phyloP scores from a whole-genome alignment of 2,329 filamentous ascomycete genomes.

The Pseudocercospora crystallina region DNA sequence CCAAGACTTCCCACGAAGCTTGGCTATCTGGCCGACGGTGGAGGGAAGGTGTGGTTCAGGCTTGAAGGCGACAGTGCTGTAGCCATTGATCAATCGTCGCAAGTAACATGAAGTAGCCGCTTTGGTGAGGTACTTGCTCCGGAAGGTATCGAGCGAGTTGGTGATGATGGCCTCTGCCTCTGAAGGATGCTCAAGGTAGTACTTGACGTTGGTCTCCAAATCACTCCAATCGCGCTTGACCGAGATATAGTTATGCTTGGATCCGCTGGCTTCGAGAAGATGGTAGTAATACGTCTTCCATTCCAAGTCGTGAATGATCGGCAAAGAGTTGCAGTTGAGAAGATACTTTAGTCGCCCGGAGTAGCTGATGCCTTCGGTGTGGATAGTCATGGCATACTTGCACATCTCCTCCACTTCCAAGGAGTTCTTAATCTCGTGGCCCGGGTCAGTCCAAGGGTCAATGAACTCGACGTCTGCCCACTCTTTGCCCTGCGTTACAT shows the following conservation, averaged over 20 bases:
- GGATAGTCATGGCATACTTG: conserved; percentile 27
- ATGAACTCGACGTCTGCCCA: conserved; percentile 39
- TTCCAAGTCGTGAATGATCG: conserved; percentile 25
- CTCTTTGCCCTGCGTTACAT: conserved; percentile 29
- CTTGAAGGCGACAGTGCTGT: conserved; percentile 10
- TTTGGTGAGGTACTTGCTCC: conserved; percentile 30
- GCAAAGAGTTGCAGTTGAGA: conserved; percentile 24
- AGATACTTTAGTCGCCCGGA: conserved; percentile 31
- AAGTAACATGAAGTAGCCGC: conserved; percentile 30
- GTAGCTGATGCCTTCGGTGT: conserved; percentile 32
- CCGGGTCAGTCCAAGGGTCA: conserved; percentile 14
- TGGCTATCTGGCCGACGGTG: background rate
- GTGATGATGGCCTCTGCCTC: conserved; percentile 25
- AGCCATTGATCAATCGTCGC: conserved; percentile 11
- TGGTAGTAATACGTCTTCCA: conserved; percentile 26
- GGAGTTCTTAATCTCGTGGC: conserved; percentile 10
- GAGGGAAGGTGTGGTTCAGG: background rate
- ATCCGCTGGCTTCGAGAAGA: conserved; percentile 20
- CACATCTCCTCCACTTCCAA: conserved; percentile 28
- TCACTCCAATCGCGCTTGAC: conserved; percentile 24
- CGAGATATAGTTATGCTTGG: conserved; percentile 25
- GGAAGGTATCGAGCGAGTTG: conserved; percentile 27
- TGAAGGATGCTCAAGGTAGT: conserved; percentile 18
- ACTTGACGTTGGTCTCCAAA: conserved; percentile 20
- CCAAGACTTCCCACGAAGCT: background rate